Evolutionary conservation across 1,284 basidiomycete genomes (phyloP).

Genomic region (Butyriboletus regius): DNA sequence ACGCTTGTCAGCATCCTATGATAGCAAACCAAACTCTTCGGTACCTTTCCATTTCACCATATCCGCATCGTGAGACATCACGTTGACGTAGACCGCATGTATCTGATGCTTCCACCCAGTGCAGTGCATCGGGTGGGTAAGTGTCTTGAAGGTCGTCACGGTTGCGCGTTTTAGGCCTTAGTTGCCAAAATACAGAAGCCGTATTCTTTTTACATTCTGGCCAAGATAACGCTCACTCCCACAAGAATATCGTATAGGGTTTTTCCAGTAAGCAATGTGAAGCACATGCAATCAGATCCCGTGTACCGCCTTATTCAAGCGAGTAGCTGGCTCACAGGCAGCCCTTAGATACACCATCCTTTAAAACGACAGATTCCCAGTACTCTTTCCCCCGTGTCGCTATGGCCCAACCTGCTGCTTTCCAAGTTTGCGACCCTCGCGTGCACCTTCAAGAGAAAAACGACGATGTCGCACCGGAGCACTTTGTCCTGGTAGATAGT

Average conservation of each 20-base stretch:
- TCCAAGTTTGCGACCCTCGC: slow-evolving; percentile 18
- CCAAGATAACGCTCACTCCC: background rate
- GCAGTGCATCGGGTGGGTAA: too few relatives aligned
- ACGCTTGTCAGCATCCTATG: background rate
- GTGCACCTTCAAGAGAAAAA: slow-evolving; percentile 6
- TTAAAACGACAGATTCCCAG: slow-evolving; percentile 11
- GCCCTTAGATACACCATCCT: background rate
- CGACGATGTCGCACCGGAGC: slow-evolving; percentile 14
- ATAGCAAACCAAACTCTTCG: background rate
- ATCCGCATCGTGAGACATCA: background rate
- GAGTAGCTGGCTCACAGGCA: background rate
- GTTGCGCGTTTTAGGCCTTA: too few relatives aligned
- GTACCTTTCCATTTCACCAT: background rate
- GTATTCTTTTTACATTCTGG: too few relatives aligned
- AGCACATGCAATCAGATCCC: background rate
- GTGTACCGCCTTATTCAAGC: background rate
- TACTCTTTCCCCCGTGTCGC: background rate
- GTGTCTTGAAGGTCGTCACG: too few relatives aligned
- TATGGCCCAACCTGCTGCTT: slow-evolving; percentile 21
- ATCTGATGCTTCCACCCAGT: background rate
- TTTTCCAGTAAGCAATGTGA: background rate
- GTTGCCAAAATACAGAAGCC: too few relatives aligned
- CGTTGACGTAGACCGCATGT: background rate
- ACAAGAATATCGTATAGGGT: slow-evolving; percentile 1
- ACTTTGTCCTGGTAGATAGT: slow-evolving; percentile 19